Conservation (phyloP, 805 yeast genomes). For the Lipomyces yamanashiensis region DNA sequence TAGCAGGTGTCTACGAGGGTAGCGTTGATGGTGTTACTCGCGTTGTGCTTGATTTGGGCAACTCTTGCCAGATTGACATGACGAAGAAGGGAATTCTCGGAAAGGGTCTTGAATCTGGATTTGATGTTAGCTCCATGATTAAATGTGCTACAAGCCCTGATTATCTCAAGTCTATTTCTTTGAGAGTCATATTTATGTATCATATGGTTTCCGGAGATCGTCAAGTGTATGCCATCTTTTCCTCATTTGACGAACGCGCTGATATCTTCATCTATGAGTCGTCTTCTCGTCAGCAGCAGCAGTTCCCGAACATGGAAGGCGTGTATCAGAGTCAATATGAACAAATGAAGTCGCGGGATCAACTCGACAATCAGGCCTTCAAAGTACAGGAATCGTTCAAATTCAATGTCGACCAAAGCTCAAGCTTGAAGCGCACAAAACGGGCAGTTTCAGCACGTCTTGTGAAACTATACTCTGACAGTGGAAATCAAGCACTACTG, state of each 20-base stretch:
- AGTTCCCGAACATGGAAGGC: constrained; percentile 59
- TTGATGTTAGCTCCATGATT: constrained; percentile 51
- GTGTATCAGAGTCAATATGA: constrained; percentile 55
- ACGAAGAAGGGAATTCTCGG: constrained; percentile 82
- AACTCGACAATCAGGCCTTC: constrained; percentile 46
- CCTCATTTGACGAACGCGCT: constrained; percentile 58
- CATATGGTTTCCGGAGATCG: constrained; percentile 76
- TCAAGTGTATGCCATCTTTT: constrained; percentile 71
- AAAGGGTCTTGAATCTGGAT: constrained; percentile 82
- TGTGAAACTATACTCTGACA: constrained; percentile 11
- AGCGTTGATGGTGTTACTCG: constrained; percentile 70
- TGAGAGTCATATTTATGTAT: constrained; percentile 58
- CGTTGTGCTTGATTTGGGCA: constrained; percentile 78
- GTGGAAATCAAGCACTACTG: constrained; percentile 26
- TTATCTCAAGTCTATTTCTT: constrained; percentile 53
- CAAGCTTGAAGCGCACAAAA: constrained; percentile 59
- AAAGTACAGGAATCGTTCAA: constrained; percentile 57
- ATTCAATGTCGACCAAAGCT: constrained; percentile 61
- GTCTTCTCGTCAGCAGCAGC: constrained; percentile 62
- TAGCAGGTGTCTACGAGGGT: constrained; percentile 77
- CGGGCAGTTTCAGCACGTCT: constrained; percentile 50
- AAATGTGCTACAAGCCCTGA: constrained; percentile 48
- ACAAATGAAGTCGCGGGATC: constrained; percentile 46
- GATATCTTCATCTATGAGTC: constrained; percentile 69
- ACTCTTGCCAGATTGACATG: constrained; percentile 70